Base-by-base conservation (phyloP, 306 rosid species). In the Urtica urens region DNA sequence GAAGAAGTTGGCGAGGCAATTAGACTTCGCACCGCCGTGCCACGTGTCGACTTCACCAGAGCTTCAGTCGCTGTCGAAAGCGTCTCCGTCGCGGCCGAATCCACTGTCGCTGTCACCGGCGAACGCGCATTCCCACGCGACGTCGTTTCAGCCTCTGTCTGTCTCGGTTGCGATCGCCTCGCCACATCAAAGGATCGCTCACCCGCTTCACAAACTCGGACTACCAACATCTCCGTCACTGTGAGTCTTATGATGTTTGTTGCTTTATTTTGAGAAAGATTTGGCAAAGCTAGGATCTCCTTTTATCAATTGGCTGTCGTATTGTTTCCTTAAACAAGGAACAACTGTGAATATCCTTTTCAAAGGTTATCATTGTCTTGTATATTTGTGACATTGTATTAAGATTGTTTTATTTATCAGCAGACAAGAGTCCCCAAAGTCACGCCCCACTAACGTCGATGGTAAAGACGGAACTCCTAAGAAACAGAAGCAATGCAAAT, bases 401-500 rank as follows among this genome's bases (percentile, higher is more conserved):
- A 10, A 2, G 12, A 35, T 39, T 12, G 51, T 57, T 33, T 29
- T 49, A 41, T 46, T 28, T 47, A 23, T 61, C 75, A 81, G 93
- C 46, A 81, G 69, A 74, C 77, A 78, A 7, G 94, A 84, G 53
- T 84, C 90, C 58, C 86, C 93, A 44, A 68, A 58, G 57, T 58
- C 82, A 59, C 78, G 72, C 39, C 57, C 69, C 34, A 67, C 51
- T n/a, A n/a, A n/a, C 60, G 26, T 43, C 40, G 95, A 75, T 28
- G 69, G 57, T 49, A 77, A 74, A 67, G 82, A 81, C 35, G 47
- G 46, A 52, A 81, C 97, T 66, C 97, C 92, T 55, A 84, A 77
- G 79, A 90, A 84, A 64, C 82, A 75, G 61, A 90, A 75, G 67
- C 97, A 77, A 37, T 90, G 97, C 46, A 84, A 85, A 46, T 90